Base-by-base conservation (phyloP, 495 filamentous ascomycete genomes). In the Articulospora tetracladia region DNA sequence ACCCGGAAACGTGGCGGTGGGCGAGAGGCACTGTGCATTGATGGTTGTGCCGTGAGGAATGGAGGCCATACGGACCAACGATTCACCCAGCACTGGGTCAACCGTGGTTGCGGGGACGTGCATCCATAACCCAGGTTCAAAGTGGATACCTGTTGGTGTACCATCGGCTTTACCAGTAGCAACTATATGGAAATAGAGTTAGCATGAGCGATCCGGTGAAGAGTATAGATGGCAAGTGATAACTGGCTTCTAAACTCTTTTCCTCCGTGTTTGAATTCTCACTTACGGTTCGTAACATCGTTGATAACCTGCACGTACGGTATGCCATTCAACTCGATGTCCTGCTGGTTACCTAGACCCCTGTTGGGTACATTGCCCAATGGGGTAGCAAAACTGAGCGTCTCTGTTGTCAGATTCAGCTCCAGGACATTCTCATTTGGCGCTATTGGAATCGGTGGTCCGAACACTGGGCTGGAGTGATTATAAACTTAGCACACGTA, bases 291-390 rank as follows among this genome's bases (percentile, higher is more conserved):
- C 93, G 95, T 46, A 88, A 96, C 70, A 90, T 94, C 23, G 83
- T 83, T 50, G 96, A 96, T 83, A 98, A 98, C 71, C 78, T 98
- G 61, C 97, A 97, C 79, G 86, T 98, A 65, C 97, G 95, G 95
- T 83, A 84, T 69, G 88, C 88, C 34, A 71, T 88, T 54, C 2
- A 68, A 55, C 36, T 55, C 34, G 28, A 68, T 68, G 63, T 68
- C 65, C 2, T 17, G 36, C 50, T 68, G 65, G 13, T 12, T 27
- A 27, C 25, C 27, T 1, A 66, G 49, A 22, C 65, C 65, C 15
- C 62, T 62, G 39, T 67, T 67, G 12, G 65, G 65, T 0, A 67
- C 56, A 34, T 46, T 64, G 36, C 65, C 65, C n/a, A 67, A 48
- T 26, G 57, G 25, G 2, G 46, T 49, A 1, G 56, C 49, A 48